Base-by-base conservation (phyloP, 345 rosid species). In the Eucalyptus albens region DNA sequence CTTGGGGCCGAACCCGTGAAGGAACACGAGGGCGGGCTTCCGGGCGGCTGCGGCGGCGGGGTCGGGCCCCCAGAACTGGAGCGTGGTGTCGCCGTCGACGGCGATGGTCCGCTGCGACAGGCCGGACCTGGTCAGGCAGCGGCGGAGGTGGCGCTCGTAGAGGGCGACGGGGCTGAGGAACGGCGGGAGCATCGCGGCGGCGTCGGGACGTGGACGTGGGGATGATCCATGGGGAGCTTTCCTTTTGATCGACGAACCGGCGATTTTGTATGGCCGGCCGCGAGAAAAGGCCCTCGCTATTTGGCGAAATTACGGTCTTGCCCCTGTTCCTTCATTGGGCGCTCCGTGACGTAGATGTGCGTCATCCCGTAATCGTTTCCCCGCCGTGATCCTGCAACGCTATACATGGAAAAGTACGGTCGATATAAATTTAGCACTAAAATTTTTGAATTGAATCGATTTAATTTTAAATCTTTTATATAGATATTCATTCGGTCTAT, bases 1-100 rank as follows among this genome's bases (percentile, higher is more conserved):
- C 27, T 89, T 90, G 15, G 99, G 99, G 3, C 99, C 99, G 89
- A 97, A 97, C 65, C 99, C 99, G 82, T 97, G 99, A 88, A 97
- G 90, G 55, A 97, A 92, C 47, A 97, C 90, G 49, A 97, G 83
- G 10, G 93, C 89, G 5, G 96, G 96, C 87, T 93, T 94, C 33
- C 24, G 26, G 33, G 88, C 29, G 44, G 86, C 62, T 83, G 42
- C 77, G 86, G 37, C 9, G 9, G 87, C 55, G 49, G 91, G 88
- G 6, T 83, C 88, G 33, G 99, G 98, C 3, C 94, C 95, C 99
- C 99, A 97, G 90, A 96, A 93, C 56, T 95, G 96, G 91, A 97
- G 60, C 37, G 94, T 93, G 92, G 99, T 97, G 40, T 94, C 92
- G 4, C 91, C 26, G 40, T 94, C 96, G 42, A 95, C 87, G 87